Base-by-base conservation (phyloP, 305 asterid genomes). In the Rubia balearica region DNA sequence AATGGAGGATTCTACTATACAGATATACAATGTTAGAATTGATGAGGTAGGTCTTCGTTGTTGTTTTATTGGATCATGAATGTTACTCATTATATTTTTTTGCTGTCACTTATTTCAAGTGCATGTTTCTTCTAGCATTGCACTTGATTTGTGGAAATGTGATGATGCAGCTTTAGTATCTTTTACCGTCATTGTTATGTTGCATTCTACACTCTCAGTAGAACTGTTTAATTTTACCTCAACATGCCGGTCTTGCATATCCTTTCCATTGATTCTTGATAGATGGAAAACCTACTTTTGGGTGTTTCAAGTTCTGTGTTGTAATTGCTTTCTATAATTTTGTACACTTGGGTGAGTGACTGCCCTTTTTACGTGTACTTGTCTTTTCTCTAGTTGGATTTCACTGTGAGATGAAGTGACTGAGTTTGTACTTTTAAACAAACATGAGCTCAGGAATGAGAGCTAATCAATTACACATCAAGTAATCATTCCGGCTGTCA, bases 1-100 rank as follows among this genome's bases (percentile, higher is more conserved):
- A 75, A 94, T 94, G 98, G 98, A 94, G 74, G 98, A 94, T 76
- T 88, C 96, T 11, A 89, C 96, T 8, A 87, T 94, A 61, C 99
- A 94, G 60, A 91, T 94, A 67, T 94, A 94, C 77, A 94, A 94
- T 81, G 97, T 91, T 74, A 81, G 97, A 77, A 95, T 93, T 69
- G 98, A 93, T 74, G 97, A 91, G 97, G 98, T 93, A 84, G 68
- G 42, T 61, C 13, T 40, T 9, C 46, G 30, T 14, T 67, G n/a
- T 33, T 13, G 7, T 57, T 51, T 60, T 59, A 46, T 24, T 70
- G 57, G 43, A 61, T 59, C 68, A 69, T 69, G 71, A 64, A 73
- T 70, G 62, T 19, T 49, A 13, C n/a, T 51, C 65, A 56, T 40
- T 1, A 4, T 27, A 33, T 10, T 53, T 27, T 8, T 46, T 19